A percentile compares a stretch with the other conserved stretches of the same genome.
Conservation (phyloP, 1,139 yeast genomes). For the Nakaseomyces nivariensis region DNA sequence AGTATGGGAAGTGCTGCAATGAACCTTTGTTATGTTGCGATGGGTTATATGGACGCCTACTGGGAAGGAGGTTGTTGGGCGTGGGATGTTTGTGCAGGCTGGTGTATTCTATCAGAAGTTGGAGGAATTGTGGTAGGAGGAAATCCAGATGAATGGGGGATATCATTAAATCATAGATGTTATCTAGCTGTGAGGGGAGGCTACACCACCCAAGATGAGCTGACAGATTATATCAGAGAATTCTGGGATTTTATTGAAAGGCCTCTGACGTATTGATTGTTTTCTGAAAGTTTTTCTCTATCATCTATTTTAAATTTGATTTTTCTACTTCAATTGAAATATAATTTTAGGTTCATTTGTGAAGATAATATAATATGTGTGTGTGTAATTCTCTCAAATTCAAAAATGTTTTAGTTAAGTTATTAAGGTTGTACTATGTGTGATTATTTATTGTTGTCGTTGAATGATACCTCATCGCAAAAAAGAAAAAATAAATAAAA, state of each 20-base stretch:
- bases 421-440: no score
- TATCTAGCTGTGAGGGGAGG: conserved; percentile 49
- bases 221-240: conserved; percentile 36
- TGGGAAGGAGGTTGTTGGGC: conserved; percentile 59
- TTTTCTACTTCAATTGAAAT: background rate
- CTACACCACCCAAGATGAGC: conserved; percentile 28
- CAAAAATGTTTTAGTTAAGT: no score
- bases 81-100: conserved; percentile 60
- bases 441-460: no score
- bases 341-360: no score
- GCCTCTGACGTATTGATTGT: conserved; percentile 30
- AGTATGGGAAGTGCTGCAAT: conserved; percentile 52
- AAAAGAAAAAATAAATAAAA: no score
- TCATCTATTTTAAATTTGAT: background rate
- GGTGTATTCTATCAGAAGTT: conserved; percentile 47
- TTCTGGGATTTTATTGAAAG: conserved; percentile 43
- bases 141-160: conserved; percentile 39
- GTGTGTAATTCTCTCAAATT: no score
- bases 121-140: conserved; percentile 48
- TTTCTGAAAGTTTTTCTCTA: background rate
- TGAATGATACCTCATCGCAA: no score
- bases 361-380: no score
- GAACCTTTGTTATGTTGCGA: conserved; percentile 44
- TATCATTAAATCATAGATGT: conserved; percentile 39
- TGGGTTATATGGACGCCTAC: conserved; percentile 46